These are phyloP conservation scores for Musa schizocarpa DNA, from an alignment of 176 grass and related monocot species.

Conservation along the genomic window DNA sequence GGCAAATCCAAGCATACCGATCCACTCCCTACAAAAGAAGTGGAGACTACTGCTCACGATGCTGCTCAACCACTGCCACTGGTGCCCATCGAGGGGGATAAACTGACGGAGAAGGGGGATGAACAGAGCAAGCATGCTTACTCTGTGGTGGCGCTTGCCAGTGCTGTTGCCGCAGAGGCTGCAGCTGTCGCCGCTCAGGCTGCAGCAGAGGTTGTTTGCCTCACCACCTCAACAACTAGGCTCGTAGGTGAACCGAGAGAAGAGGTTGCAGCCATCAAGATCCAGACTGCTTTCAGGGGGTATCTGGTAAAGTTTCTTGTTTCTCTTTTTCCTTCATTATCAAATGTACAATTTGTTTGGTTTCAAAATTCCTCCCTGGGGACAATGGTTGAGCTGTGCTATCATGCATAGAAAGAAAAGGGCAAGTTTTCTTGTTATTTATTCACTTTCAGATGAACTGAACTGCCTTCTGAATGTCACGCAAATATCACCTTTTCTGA, in stretches of 20 bases:
- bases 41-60: not conserved
- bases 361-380: not conserved
- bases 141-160: conserved; percentile 8
- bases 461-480: not conserved
- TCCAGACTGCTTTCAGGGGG: conserved; percentile 79
- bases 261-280: conserved; percentile 66
- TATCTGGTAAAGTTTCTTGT: conserved; percentile 46
- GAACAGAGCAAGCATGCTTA: conserved; percentile 11
- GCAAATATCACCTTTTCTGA: not conserved
- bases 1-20: not conserved
- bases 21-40: not conserved
- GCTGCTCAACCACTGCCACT: not conserved
- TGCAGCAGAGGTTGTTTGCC: conserved; percentile 14
- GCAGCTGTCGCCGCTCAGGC: conserved; percentile 15
- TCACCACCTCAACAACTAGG: conserved; percentile 28
- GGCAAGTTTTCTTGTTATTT: not conserved
- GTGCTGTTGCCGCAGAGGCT: conserved; percentile 20
- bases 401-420: not conserved
- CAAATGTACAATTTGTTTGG: not conserved
- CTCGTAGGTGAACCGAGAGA: conserved; percentile 35
- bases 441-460: not conserved
- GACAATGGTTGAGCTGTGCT: not conserved
- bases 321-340: not conserved
- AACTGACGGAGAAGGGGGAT: not conserved
- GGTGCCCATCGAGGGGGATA: not conserved